Evolutionary conservation across 345 rosid species (phyloP), one percentile per base, ranked within the genome.

Genomic region (Eucalyptus marginata): DNA sequence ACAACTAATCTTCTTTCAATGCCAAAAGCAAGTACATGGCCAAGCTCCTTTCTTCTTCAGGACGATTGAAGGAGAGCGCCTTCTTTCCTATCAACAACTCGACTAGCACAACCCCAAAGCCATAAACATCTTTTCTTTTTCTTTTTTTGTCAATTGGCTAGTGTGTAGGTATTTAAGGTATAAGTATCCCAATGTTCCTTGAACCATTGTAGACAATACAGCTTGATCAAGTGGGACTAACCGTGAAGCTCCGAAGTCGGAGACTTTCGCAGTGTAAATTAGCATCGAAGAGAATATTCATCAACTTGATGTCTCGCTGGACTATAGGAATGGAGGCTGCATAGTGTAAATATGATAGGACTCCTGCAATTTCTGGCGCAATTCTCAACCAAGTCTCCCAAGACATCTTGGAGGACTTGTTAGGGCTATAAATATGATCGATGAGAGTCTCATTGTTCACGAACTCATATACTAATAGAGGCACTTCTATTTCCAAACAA

Each of bases 161-260:
- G 93, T 91, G 6, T 24, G 89, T 31, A 90, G 54, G 87, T 94
- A 94, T 49, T 94, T 93, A 20, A 93, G 95, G 88, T 93, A 93
- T 83, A 93, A 54, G 59, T 93, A 93, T 7, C 95, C 95, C 66
- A 90, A 68, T 31, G 94, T 94, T 52, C 95, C 93, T n/a, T 93
- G 93, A 15, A 93, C 92, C 91, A 92, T n/a, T 13, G 93, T 94
- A 43, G 93, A 91, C 86, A 94, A 81, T 87, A 89, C 90, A 14
- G 86, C 88, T 33, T 93, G 93, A 54, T 93, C 95, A 56, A 92
- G 20, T 29, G 88, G 93, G 84, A 94, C 91, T 43, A 93, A 86
- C 36, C 94, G 85, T 7, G 94, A 94, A 13, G 94, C 92, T 44
- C 93, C 91, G 29, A 94, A 94, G 89, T 94, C 95, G 0, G 94